Percentiles rank a stretch among this genome's conserved stretches.
Evolutionary conservation across 345 rosid species (phyloP).

Genomic region (Aegle marmelos): DNA sequence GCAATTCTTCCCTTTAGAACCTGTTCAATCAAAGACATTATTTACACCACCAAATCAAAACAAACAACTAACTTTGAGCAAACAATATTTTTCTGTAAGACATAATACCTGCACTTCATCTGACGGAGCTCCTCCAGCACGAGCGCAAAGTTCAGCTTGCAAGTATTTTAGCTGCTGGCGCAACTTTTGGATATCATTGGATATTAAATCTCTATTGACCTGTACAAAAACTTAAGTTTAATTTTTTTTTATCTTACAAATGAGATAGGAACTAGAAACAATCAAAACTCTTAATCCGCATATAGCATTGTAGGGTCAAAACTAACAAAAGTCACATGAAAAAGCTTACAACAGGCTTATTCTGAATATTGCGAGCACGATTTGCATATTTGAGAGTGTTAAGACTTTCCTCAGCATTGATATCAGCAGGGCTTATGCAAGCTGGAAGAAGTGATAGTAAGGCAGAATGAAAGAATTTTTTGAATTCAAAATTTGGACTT

Average conservation of each 20-base stretch:
- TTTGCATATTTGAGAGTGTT: slow-evolving; percentile 82
- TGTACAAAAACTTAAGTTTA: slow-evolving; percentile 21
- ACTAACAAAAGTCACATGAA: background rate
- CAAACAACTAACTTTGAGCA: slow-evolving; percentile 8
- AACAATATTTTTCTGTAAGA: slow-evolving; percentile 1
- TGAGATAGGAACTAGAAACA: background rate
- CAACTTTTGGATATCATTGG: slow-evolving; percentile 70
- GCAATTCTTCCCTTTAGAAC: slow-evolving; percentile 60
- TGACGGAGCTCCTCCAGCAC: slow-evolving; percentile 42
- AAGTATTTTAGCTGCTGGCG: slow-evolving; percentile 62
- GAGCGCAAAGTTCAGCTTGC: slow-evolving; percentile 67
- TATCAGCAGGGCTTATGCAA: slow-evolving; percentile 83
- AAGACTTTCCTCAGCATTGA: slow-evolving; percentile 77
- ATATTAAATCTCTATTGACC: slow-evolving; percentile 71
- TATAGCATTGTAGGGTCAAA: background rate
- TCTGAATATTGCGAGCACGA: slow-evolving; percentile 86
- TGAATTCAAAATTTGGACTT: background rate
- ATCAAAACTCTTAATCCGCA: background rate
- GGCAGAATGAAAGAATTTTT: slow-evolving; percentile 1
- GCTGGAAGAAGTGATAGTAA: slow-evolving; percentile 38
- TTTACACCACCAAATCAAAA: background rate
- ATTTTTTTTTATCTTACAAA: background rate
- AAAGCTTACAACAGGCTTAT: slow-evolving; percentile 74
- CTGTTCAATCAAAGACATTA: slow-evolving; percentile 26
- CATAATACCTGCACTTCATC: slow-evolving; percentile 55